Conservation (phyloP, 176 grass and related monocot species). For the Pharus latifolius region DNA sequence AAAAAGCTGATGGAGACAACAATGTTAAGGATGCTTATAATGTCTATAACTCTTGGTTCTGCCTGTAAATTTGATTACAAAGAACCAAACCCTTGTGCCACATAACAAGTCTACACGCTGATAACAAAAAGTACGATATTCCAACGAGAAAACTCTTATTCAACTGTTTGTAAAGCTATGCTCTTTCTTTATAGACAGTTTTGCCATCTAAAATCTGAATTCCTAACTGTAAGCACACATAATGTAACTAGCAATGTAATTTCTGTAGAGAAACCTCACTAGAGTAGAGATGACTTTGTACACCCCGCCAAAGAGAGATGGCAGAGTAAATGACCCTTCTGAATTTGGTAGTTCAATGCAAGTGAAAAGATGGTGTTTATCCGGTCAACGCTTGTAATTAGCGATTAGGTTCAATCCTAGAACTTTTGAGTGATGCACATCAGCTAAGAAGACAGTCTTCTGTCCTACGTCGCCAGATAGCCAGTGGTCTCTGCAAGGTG, state of each 20-base stretch:
- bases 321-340: neutral
- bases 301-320: constrained; percentile 22
- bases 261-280: neutral
- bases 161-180: constrained; percentile 12
- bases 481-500: neutral
- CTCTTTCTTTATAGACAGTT: neutral
- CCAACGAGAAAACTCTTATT: neutral
- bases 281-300: constrained; percentile 13
- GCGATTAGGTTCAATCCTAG: neutral
- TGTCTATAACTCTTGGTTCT: too few species aligned
- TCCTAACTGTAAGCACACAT: neutral
- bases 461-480: neutral
- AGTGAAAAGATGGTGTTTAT: neutral
- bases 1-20: too few species aligned
- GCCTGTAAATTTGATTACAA: too few species aligned
- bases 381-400: neutral
- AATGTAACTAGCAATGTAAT: neutral
- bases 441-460: neutral
- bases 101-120: neutral
- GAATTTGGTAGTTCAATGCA: neutral
- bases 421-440: neutral
- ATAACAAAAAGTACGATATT: neutral
- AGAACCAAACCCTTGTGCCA: too few species aligned
- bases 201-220: constrained; percentile 8
- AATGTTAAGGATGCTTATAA: too few species aligned